phyloP scores from a whole-genome alignment of 352 stramenopile species.

The Blastocystis hominis region DNA sequence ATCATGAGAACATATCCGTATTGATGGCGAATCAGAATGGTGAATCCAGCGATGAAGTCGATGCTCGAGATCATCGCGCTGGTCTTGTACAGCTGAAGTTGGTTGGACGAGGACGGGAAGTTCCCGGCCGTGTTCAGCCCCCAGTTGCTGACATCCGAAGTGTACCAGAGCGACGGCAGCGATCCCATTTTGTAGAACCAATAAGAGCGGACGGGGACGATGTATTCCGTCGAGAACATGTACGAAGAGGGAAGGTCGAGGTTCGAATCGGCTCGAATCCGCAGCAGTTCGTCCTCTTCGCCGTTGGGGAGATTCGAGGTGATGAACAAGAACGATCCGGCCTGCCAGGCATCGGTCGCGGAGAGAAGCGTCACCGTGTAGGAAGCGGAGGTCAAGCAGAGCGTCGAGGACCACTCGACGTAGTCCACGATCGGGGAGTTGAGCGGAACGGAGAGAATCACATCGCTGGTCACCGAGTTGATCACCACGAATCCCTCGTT shows the following conservation, averaged over 20 bases:
- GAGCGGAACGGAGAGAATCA: neutral
- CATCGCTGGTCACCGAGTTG: neutral
- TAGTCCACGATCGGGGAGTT: neutral
- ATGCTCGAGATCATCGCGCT: neutral
- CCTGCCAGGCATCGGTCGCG: neutral
- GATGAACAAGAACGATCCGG: neutral
- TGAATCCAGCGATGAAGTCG: neutral
- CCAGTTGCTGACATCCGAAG: neutral
- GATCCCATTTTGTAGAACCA: neutral
- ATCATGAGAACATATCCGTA: neutral
- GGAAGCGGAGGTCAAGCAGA: neutral
- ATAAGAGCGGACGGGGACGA: neutral
- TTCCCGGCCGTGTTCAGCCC: neutral
- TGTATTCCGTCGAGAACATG: neutral
- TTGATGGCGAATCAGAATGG: neutral
- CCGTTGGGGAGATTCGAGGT: neutral
- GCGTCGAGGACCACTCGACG: neutral
- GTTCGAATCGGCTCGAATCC: neutral
- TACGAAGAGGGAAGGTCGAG: neutral
- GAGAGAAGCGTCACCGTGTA: neutral
- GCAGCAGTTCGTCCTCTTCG: conserved; percentile 8
- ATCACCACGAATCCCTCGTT: neutral
- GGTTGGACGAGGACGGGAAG: neutral
- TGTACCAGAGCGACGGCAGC: neutral
- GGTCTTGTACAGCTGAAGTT: neutral